Evolutionary conservation across 225 moss, liverwort and hornwort species (phyloP), one percentile per base, ranked within the genome.

Genomic region (Antitrichia curtipendula): DNA sequence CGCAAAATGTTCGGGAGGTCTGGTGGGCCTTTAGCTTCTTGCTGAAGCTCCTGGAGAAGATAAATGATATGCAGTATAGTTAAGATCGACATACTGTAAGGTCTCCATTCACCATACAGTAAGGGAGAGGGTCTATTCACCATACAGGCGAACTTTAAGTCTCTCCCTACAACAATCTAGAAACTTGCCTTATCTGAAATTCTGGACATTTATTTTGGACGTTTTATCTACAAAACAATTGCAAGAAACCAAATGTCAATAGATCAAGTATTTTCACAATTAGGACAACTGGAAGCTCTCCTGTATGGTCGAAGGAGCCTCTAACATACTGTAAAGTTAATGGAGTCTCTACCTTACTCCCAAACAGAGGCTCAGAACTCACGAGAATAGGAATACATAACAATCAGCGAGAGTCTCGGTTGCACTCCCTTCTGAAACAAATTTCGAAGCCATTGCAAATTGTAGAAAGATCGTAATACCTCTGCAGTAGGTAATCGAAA

Each of bases 401-500:
- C 18, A 68, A 71, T 45, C 54, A 66, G 23, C 43, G 32, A 72
- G 50, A 66, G 41, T n/a, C 38, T 40, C 36, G 23, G 34, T 75
- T 58, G 23, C 45, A 64, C 27, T 34, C 21, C 65, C 53, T 63
- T 20, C 38, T 58, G 56, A 68, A 41, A 82, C 61, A 71, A 74
- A 74, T 75, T 53, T 78, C 50, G 13, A 76, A 71, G 29, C 32
- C 54, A 66, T n/a, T 75, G 54, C 52, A 65, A 43, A 70, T 54
- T 64, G 81, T 32, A 78, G 66, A 56, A 68, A 63, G 40, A 77
- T 84, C 84, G 8, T n/a, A 62, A 68, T 93, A 97, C 97, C 91
- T 97, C 92, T 28, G 90, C 90, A 40, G 93, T 93, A 34, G 99
- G 99, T 45, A 99, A 90, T 38, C 93, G 93, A 86, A 97, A 99